A percentile compares a stretch with the other conserved stretches of the same genome.
These are phyloP conservation scores for Fusarium bulbicola DNA, from an alignment of 2,329 filamentous ascomycete species.

Conservation along the genomic window DNA sequence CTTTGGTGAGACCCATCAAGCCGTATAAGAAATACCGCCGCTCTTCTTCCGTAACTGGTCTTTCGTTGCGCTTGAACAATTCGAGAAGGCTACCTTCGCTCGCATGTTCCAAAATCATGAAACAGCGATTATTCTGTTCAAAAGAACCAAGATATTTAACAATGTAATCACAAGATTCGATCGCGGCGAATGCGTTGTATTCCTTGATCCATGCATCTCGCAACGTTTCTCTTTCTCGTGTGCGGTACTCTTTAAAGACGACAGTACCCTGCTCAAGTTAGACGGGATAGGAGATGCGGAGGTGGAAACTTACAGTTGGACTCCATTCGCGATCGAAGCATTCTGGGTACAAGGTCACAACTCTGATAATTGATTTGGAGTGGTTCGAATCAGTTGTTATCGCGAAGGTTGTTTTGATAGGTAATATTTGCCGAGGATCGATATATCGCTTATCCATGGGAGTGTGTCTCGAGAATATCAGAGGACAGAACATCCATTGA, in stretches of 20 bases:
- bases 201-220: slow-evolving; percentile 10
- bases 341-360: not conserved
- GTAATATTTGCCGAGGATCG: slow-evolving; percentile 9
- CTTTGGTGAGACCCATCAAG: slow-evolving; percentile 2
- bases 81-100: not conserved
- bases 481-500: slow-evolving; percentile 27
- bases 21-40: not conserved
- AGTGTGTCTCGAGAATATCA: not conserved
- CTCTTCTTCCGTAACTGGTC: not conserved
- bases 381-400: not conserved
- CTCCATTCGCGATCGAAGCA: slow-evolving; percentile 4
- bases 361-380: not conserved
- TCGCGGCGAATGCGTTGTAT: not conserved
- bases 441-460: not conserved
- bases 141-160: slow-evolving; percentile 26
- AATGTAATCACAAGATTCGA: slow-evolving; percentile 5
- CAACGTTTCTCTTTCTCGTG: not conserved
- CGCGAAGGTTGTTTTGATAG: not conserved
- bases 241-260: slow-evolving; percentile 22
- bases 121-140: slow-evolving; percentile 6
- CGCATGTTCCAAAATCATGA: slow-evolving; percentile 18
- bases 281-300: not conserved
- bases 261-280: not conserved
- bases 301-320: not conserved
- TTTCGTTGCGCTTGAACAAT: not conserved